These are phyloP conservation scores for Melampsora larici-populina DNA, from an alignment of 1,284 basidiomycete genomes.

Conservation along the genomic window DNA sequence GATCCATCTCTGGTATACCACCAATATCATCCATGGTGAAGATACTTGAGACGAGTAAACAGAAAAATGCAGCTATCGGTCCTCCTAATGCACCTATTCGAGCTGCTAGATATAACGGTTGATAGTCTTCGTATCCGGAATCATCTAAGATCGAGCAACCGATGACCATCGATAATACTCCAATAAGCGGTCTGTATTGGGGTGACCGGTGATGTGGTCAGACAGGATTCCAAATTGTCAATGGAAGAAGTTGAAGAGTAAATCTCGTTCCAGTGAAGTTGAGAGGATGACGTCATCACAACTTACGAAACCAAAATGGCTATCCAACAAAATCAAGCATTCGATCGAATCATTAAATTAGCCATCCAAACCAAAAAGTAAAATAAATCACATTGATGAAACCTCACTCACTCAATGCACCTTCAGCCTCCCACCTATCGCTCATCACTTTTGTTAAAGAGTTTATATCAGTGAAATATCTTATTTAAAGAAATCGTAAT, in stretches of 20 bases:
- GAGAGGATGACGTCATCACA: background rate
- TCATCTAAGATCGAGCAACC: slow-evolving; percentile 29
- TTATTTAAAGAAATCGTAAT: too few species aligned
- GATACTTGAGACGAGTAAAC: slow-evolving; percentile 5
- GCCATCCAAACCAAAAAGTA: too few species aligned
- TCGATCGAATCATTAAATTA: too few species aligned
- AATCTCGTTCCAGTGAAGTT: background rate
- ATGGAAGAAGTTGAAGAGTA: background rate
- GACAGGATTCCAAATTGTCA: background rate
- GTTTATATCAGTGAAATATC: too few species aligned
- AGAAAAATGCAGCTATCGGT: slow-evolving; percentile 21
- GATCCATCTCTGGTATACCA: background rate
- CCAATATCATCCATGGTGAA: slow-evolving; percentile 2
- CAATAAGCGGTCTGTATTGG: slow-evolving; percentile 13
- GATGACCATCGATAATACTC: slow-evolving; percentile 22
- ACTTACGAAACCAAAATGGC: slow-evolving; percentile 8
- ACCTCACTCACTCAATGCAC: slow-evolving; percentile 7
- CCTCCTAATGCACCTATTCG: slow-evolving; percentile 26
- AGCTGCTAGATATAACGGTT: slow-evolving; percentile 21
- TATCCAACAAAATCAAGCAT: background rate
- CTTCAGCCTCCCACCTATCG: slow-evolving; percentile 11
- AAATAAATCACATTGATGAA: too few species aligned
- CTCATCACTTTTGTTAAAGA: too few species aligned
- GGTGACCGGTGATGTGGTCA: background rate
- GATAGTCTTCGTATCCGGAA: slow-evolving; percentile 8